A percentile compares a stretch with the other conserved stretches of the same genome.
These are phyloP conservation scores for Parietichytrium sp. DNA, from an alignment of 108 stramenopile species.

Conservation along the genomic window DNA sequence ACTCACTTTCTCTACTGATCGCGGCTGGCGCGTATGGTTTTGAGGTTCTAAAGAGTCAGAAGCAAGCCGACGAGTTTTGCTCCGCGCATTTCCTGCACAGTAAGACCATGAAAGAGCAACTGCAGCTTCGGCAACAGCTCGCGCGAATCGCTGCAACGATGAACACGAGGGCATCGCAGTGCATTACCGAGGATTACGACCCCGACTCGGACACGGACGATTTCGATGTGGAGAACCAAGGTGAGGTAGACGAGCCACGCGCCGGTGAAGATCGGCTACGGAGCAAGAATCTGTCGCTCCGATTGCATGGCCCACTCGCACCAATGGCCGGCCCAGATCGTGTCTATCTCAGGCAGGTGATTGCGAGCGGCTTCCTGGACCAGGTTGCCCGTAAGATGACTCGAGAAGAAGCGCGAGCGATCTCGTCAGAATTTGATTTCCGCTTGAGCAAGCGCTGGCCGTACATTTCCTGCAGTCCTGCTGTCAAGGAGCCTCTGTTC, in stretches of 20 bases:
- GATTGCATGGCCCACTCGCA: background rate
- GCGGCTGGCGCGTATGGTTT: background rate
- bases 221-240: background rate
- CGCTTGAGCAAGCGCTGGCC: conserved; percentile 27
- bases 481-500: background rate
- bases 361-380: conserved; percentile 24
- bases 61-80: background rate
- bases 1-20: background rate
- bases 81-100: background rate
- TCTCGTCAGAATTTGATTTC: background rate
- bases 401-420: background rate
- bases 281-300: background rate
- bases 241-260: background rate
- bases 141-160: background rate
- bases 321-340: background rate
- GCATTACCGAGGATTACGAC: background rate
- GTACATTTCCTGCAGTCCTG: background rate
- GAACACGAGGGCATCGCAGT: background rate
- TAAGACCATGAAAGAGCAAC: conserved; percentile 27
- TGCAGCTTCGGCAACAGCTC: conserved; percentile 35
- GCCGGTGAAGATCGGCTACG: background rate
- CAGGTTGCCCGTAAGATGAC: conserved; percentile 40
- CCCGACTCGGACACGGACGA: background rate
- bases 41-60: background rate
- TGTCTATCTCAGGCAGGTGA: background rate